Evolutionary conservation across 805 yeast genomes (phyloP).

Genomic region (Yarrowia sp.): DNA sequence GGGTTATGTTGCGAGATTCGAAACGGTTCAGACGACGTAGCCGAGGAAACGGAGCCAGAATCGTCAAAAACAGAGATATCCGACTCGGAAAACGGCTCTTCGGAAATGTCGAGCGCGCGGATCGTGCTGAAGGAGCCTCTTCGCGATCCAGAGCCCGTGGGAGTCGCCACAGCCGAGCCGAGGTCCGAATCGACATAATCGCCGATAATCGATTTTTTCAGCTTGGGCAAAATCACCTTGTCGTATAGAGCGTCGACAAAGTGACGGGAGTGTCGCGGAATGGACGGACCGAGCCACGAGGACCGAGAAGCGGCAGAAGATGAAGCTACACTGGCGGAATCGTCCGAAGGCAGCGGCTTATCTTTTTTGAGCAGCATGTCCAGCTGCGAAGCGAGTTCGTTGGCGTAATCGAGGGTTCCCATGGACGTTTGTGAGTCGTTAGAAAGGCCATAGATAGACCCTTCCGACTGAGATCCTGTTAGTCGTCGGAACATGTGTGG

Average conservation of each 20-base stretch:
- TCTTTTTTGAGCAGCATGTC: slow-evolving; percentile 11
- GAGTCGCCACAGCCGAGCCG: background rate
- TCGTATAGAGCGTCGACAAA: slow-evolving; percentile 21
- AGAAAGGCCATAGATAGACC: background rate
- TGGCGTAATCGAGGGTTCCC: slow-evolving; percentile 20
- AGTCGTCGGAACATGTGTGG: background rate
- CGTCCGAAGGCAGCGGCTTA: background rate
- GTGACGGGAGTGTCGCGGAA: slow-evolving; percentile 16
- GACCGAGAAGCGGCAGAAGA: background rate
- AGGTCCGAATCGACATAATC: slow-evolving; percentile 13
- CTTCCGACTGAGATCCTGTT: slow-evolving; percentile 5
- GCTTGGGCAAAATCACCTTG: slow-evolving; percentile 19
- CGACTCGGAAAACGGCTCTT: slow-evolving; percentile 22
- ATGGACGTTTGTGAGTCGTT: slow-evolving; percentile 19
- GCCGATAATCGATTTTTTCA: slow-evolving; percentile 3
- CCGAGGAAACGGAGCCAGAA: background rate
- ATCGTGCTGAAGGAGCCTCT: slow-evolving; percentile 7
- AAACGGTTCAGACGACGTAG: background rate
- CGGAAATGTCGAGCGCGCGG: slow-evolving; percentile 16
- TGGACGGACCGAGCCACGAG: slow-evolving; percentile 8
- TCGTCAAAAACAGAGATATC: slow-evolving; percentile 17
- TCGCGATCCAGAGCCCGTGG: slow-evolving; percentile 19
- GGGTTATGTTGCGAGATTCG: slow-evolving; percentile 12
- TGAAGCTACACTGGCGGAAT: background rate
- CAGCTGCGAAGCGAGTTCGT: slow-evolving; percentile 15